Evolutionary conservation across 352 stramenopile species (phyloP).

Genomic region (Pythium biforme): DNA sequence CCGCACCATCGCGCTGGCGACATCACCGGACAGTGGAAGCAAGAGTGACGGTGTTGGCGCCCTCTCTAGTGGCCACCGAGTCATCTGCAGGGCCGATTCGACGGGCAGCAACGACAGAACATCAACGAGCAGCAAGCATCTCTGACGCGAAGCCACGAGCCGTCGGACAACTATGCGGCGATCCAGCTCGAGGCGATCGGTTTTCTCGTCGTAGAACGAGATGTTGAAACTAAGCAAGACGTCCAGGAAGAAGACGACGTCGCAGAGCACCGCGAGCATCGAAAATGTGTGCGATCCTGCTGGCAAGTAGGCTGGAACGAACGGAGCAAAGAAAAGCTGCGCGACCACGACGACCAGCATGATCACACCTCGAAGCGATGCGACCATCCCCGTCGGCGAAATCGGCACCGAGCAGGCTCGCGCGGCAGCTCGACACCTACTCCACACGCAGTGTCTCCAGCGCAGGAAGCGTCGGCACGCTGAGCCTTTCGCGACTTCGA

Average conservation of each 20-base stretch:
- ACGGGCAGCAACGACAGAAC: constrained; percentile 8
- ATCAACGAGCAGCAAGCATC: constrained; percentile 13
- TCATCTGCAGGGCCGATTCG: not conserved
- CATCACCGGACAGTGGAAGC: not conserved
- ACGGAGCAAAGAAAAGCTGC: constrained; percentile 21
- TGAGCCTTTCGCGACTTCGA: not conserved
- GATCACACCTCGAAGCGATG: not conserved
- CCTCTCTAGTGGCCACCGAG: no score
- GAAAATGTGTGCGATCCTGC: not conserved
- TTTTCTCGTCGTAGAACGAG: constrained; percentile 17
- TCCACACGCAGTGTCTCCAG: not conserved
- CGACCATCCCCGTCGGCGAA: constrained; percentile 9
- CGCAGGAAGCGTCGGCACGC: not conserved
- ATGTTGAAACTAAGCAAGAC: constrained; percentile 23
- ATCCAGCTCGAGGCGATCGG: constrained; percentile 11
- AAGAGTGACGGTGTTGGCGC: not conserved
- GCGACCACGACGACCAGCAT: constrained; percentile 2
- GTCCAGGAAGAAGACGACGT: constrained; percentile 14
- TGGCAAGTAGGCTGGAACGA: constrained; percentile 20
- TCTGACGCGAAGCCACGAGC: constrained; percentile 1
- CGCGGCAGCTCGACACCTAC: not conserved
- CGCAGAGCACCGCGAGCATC: constrained; percentile 4
- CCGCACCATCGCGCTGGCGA: not conserved
- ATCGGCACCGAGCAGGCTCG: not conserved
- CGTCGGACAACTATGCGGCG: constrained; percentile 5